These are phyloP conservation scores for Hypoxylon sp. DNA, from an alignment of 2,329 filamentous ascomycete species.

Conservation along the genomic window DNA sequence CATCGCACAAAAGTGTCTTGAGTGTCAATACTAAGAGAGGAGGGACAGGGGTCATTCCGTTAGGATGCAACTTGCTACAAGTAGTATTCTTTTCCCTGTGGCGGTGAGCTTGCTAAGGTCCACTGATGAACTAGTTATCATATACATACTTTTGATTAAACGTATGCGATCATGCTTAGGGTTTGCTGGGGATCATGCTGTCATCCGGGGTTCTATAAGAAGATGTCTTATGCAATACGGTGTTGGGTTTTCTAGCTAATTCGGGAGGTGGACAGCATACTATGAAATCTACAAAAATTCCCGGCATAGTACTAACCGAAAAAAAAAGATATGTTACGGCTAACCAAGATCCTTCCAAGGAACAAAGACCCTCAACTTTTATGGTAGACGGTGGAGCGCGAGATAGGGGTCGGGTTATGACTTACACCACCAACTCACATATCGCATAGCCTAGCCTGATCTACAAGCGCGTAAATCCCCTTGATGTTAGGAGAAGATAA, in stretches of 20 bases:
- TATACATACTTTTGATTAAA: constrained; percentile 9
- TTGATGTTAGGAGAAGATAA: background rate
- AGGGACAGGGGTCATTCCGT: constrained; percentile 36
- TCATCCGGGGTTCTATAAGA: constrained; percentile 13
- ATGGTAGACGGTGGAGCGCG: background rate
- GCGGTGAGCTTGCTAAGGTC: constrained; percentile 40
- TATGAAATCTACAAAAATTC: constrained; percentile 11
- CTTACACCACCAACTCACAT: constrained; percentile 11
- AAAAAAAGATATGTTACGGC: background rate
- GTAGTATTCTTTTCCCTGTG: constrained; percentile 32
- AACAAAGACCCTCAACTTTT: constrained; percentile 5
- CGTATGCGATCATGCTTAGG: constrained; percentile 5
- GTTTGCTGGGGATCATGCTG: constrained; percentile 1
- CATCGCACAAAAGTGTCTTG: constrained; percentile 35
- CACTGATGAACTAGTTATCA: constrained; percentile 12
- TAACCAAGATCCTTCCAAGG: constrained; percentile 6
- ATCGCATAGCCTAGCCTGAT: constrained; percentile 5
- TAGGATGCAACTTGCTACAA: constrained; percentile 42
- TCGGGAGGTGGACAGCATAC: background rate
- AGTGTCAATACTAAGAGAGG: constrained; percentile 38
- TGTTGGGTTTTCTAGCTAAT: constrained; percentile 1
- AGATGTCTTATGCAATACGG: background rate
- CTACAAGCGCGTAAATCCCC: background rate
- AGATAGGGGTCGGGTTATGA: constrained; percentile 15
- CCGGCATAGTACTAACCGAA: background rate